Evolutionary conservation across 768 basidiomycete genomes (phyloP).

Genomic region (Naematelia aurantialba): DNA sequence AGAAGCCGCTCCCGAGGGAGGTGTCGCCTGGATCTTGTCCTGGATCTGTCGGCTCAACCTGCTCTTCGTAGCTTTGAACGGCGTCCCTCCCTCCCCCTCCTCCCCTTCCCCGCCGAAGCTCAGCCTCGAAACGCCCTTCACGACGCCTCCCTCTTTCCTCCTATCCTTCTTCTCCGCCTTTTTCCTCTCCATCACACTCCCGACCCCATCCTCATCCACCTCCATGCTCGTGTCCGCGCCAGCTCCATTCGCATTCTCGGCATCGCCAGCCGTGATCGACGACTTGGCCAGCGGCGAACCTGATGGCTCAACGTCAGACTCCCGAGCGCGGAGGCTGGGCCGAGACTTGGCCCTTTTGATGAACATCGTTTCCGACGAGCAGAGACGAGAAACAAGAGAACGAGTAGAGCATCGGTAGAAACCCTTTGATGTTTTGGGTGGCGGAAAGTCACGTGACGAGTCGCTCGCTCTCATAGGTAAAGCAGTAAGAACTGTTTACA

Average conservation of each 20-base stretch:
- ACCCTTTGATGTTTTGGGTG: background rate
- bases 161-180: slow-evolving; percentile 43
- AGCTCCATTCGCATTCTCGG: background rate
- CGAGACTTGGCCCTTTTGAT: slow-evolving; percentile 45
- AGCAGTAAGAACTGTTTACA: too few relatives aligned
- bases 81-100: slow-evolving; percentile 24
- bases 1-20: slow-evolving; percentile 5
- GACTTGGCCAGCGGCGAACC: slow-evolving; percentile 29
- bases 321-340: slow-evolving; percentile 36
- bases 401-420: background rate
- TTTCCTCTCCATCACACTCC: slow-evolving; percentile 41
- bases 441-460: background rate
- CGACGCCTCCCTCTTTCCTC: slow-evolving; percentile 21
- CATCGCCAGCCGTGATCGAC: slow-evolving; percentile 21
- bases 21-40: slow-evolving; percentile 28
- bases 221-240: slow-evolving; percentile 18
- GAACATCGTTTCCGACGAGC: slow-evolving; percentile 29
- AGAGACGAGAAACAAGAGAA: background rate
- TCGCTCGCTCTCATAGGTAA: background rate
- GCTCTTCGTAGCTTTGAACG: slow-evolving; percentile 45
- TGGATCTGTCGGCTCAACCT: slow-evolving; percentile 39
- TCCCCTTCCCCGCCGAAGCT: slow-evolving; percentile 44
- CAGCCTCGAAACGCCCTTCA: slow-evolving; percentile 20
- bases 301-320: slow-evolving; percentile 20
- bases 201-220: slow-evolving; percentile 26